A percentile compares a stretch with the other conserved stretches of the same genome.
Conservation (phyloP, 805 yeast genomes). For the Candida sithepensis region DNA sequence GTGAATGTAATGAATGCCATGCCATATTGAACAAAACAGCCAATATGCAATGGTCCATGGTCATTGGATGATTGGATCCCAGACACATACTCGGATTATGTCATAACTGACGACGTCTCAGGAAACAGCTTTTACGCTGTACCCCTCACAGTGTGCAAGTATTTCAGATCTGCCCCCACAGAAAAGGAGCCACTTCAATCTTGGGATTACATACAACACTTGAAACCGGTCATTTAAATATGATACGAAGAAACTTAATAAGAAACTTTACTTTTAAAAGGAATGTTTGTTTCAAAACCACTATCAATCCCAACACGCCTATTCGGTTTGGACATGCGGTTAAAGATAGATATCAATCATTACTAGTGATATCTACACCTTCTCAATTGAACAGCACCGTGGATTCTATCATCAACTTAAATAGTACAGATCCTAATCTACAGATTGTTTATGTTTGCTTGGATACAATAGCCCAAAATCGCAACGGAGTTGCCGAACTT, state of each 20-base stretch:
- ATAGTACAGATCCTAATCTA: conserved; percentile 6
- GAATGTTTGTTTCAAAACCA: conserved; percentile 8
- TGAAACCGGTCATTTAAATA: neutral
- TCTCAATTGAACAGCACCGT: conserved; percentile 20
- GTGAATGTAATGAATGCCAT: too few relatives aligned
- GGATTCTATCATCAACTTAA: conserved; percentile 9
- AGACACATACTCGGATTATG: neutral
- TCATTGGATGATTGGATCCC: too few relatives aligned
- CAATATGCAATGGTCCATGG: too few relatives aligned
- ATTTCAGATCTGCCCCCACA: neutral
- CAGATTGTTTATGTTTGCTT: conserved; percentile 25
- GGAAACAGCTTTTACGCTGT: neutral
- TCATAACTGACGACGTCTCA: neutral
- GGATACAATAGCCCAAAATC: conserved; percentile 24
- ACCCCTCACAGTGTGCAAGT: too few relatives aligned
- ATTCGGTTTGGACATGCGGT: neutral
- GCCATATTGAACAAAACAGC: too few relatives aligned
- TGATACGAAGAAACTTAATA: neutral
- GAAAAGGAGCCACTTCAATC: neutral
- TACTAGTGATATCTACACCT: conserved; percentile 29
- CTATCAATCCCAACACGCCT: conserved; percentile 16
- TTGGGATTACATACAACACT: neutral
- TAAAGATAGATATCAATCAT: conserved; percentile 10
- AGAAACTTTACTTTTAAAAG: neutral
- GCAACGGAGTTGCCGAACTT: conserved; percentile 26